phyloP scores from a whole-genome alignment of 768 basidiomycete species.

The Pholiota microspora region DNA sequence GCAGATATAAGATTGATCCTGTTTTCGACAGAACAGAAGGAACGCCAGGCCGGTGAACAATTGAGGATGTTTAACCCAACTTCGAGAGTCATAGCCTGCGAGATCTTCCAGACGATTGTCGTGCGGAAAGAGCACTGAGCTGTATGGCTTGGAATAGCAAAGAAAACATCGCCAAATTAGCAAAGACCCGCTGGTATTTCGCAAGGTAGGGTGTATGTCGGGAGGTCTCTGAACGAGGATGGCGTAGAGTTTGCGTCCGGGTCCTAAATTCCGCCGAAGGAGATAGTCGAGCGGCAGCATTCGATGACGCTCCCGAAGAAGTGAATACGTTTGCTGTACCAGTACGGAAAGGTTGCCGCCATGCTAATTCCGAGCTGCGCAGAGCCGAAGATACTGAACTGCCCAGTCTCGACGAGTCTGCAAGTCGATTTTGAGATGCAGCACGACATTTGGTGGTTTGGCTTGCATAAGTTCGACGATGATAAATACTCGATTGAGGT shows the following conservation, averaged over 20 bases:
- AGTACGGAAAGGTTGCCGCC: neutral
- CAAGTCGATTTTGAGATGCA: neutral
- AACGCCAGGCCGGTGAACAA: too few species aligned
- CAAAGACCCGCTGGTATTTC: neutral
- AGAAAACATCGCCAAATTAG: neutral
- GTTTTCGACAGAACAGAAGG: neutral
- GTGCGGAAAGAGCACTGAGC: neutral
- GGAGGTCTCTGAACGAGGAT: neutral
- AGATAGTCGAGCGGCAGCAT: neutral
- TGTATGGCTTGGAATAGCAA: neutral
- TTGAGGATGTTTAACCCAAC: too few species aligned
- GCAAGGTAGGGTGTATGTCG: neutral
- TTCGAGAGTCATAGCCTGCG: too few species aligned
- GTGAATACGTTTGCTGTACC: neutral
- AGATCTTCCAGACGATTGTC: neutral
- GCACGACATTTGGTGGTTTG: neutral
- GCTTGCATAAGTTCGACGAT: neutral
- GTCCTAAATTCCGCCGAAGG: neutral
- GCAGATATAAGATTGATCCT: neutral
- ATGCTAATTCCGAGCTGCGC: neutral
- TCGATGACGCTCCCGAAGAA: neutral
- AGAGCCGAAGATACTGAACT: neutral
- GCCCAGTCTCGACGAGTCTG: neutral
- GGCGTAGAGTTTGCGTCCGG: neutral
- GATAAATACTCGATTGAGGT: too few species aligned